Evolutionary conservation across 208 protist genomes (phyloP).

Genomic region (Histomonas meleagridis): DNA sequence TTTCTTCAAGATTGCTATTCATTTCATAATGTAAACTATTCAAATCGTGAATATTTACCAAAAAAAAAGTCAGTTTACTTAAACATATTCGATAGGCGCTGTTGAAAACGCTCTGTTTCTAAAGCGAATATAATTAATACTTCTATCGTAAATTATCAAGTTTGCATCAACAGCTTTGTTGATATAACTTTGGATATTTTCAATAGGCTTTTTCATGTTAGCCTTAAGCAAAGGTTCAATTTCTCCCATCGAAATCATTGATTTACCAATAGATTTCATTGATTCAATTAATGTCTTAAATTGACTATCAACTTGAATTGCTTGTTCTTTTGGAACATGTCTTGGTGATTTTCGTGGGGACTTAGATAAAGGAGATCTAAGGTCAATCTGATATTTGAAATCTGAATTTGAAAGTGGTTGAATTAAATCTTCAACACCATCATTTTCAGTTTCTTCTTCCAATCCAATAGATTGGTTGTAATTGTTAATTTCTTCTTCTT

Average conservation of each 20-base stretch:
- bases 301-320: not conserved
- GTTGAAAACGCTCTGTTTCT: not conserved
- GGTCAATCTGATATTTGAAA: not conserved
- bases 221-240: not conserved
- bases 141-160: not conserved
- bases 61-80: no score
- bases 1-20: no score
- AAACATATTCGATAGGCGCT: not conserved
- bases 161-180: not conserved
- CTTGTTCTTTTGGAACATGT: not conserved
- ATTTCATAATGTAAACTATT: no score
- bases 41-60: no score
- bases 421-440: not conserved
- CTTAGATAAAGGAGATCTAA: not conserved
- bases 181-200: not conserved
- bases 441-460: not conserved
- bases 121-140: constrained; percentile 12
- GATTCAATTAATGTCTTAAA: not conserved
- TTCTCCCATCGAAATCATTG: not conserved
- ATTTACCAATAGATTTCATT: constrained; percentile 6
- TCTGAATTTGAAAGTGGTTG: not conserved
- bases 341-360: not conserved
- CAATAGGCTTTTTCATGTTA: not conserved
- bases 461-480: not conserved
- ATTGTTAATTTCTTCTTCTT: not conserved